Conservation (phyloP, 805 yeast genomes). For the Yarrowia sp. region DNA sequence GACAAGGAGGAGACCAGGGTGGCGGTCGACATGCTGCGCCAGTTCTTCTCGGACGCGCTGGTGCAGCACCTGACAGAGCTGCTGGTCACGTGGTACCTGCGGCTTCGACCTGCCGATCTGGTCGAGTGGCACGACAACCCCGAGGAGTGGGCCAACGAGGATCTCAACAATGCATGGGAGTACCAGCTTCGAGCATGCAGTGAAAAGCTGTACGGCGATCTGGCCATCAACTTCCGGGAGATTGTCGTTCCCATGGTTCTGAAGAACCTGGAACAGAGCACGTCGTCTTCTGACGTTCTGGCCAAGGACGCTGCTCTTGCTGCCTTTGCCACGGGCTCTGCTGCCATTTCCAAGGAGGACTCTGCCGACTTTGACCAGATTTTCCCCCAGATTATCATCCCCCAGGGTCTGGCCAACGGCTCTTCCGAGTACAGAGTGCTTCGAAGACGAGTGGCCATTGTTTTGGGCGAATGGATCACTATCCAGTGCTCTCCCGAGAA, state of each 20-base stretch:
- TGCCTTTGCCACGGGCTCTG: slow-evolving; percentile 80
- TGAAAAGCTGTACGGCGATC: slow-evolving; percentile 79
- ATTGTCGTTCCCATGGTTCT: slow-evolving; percentile 60
- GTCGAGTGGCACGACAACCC: slow-evolving; percentile 87
- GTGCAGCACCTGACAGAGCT: slow-evolving; percentile 67
- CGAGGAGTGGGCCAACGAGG: slow-evolving; percentile 91
- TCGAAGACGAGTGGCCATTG: slow-evolving; percentile 76
- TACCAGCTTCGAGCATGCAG: slow-evolving; percentile 86
- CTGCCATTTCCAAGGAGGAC: slow-evolving; percentile 60
- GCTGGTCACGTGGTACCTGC: slow-evolving; percentile 74
- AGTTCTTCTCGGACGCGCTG: slow-evolving; percentile 64
- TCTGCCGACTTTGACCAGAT: slow-evolving; percentile 72
- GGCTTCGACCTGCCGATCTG: slow-evolving; percentile 74
- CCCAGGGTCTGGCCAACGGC: slow-evolving; percentile 60
- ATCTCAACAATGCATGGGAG: slow-evolving; percentile 77
- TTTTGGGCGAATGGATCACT: slow-evolving; percentile 82
- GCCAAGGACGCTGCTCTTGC: slow-evolving; percentile 80
- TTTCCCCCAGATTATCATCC: slow-evolving; percentile 66
- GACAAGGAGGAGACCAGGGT: slow-evolving; percentile 64
- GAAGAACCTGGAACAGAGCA: slow-evolving; percentile 59
- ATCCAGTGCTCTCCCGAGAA: slow-evolving; percentile 68
- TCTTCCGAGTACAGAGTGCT: slow-evolving; percentile 65
- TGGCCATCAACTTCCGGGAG: slow-evolving; percentile 68
- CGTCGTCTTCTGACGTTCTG: slow-evolving; percentile 58
- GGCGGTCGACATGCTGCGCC: slow-evolving; percentile 61